A percentile compares a stretch with the other conserved stretches of the same genome.
Evolutionary conservation across 306 rosid genomes (phyloP).

Genomic region (Parietaria judaica): DNA sequence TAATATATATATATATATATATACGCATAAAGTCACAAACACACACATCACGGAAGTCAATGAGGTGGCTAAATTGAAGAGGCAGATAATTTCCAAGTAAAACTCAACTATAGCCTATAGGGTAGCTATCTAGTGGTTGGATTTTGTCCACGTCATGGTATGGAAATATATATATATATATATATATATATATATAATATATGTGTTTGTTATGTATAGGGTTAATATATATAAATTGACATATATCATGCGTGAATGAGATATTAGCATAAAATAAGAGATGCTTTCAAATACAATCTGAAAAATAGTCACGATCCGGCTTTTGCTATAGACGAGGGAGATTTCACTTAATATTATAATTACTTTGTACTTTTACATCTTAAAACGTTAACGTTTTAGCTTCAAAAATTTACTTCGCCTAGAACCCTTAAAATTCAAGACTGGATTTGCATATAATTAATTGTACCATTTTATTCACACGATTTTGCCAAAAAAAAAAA

Average conservation of each 20-base stretch:
- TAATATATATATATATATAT: no score
- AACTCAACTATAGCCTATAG: neutral
- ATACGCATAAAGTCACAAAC: no score
- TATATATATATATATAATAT: neutral
- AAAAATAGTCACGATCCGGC: neutral
- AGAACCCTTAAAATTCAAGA: no score
- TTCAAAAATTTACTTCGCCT: no score
- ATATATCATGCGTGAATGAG: slow-evolving; percentile 8
- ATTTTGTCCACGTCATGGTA: neutral
- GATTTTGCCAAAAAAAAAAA: neutral
- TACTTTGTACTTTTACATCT: no score
- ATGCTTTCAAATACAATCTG: slow-evolving; percentile 5
- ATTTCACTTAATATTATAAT: no score
- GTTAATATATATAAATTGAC: neutral
- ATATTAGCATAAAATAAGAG: neutral
- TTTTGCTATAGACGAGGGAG: no score
- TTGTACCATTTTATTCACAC: slow-evolving; percentile 1
- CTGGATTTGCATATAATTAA: no score
- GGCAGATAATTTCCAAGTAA: neutral
- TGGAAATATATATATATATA: neutral
- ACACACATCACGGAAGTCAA: no score
- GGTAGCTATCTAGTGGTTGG: neutral
- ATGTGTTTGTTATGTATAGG: no score
- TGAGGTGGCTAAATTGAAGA: neutral
- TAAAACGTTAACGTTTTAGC: no score